Conservation (phyloP, 352 stramenopile genomes). For the Aphanomyces stellatus region DNA sequence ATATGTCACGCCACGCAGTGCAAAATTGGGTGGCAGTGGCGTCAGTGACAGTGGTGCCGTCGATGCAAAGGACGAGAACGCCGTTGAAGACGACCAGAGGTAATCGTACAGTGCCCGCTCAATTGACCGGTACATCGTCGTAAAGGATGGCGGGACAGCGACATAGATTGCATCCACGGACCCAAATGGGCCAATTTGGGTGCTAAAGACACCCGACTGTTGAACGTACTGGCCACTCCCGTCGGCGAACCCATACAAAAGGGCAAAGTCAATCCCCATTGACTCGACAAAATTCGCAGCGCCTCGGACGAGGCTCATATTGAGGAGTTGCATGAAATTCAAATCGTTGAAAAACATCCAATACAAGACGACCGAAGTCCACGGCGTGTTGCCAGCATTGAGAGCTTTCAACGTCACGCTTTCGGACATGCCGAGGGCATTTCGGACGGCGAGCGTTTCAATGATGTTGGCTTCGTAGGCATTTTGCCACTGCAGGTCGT, state of each 20-base stretch:
- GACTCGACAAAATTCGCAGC: background rate
- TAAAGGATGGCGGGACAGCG: background rate
- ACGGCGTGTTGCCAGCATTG: background rate
- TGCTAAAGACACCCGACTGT: background rate
- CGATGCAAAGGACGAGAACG: no score
- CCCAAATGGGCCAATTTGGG: background rate
- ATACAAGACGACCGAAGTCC: background rate
- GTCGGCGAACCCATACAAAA: background rate
- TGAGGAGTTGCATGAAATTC: background rate
- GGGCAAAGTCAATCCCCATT: background rate
- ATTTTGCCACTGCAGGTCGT: background rate
- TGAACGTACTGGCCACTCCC: background rate
- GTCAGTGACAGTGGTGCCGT: no score
- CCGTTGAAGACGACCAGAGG: background rate
- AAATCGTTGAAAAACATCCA: background rate
- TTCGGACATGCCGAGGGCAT: background rate
- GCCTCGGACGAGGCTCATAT: background rate
- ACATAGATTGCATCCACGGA: constrained; percentile 1
- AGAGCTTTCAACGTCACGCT: background rate
- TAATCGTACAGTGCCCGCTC: background rate
- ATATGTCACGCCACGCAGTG: background rate
- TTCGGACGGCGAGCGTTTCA: background rate
- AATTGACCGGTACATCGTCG: background rate
- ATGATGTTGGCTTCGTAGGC: background rate
- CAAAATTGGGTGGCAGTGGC: background rate